phyloP scores from a whole-genome alignment of 2,329 filamentous ascomycete species.

The Whalleya microplaca region DNA sequence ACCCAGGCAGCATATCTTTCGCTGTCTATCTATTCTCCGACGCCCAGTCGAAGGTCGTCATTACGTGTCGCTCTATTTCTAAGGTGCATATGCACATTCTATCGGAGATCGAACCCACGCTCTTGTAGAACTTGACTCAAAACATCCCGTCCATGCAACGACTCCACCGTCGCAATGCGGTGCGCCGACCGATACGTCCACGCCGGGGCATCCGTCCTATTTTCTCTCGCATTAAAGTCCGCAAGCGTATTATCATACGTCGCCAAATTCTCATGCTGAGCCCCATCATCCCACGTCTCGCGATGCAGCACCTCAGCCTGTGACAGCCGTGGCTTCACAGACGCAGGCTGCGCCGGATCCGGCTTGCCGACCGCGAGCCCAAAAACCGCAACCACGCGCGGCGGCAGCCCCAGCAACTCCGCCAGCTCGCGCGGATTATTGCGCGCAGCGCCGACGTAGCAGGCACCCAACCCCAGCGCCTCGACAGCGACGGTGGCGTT shows the following conservation, averaged over 20 bases:
- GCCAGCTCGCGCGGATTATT: conserved; percentile 35
- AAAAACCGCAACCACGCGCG: conserved; percentile 37
- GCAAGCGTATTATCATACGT: conserved; percentile 32
- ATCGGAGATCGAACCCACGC: conserved; percentile 32
- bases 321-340: conserved; percentile 36
- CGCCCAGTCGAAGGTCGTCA: background rate
- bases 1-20: no score
- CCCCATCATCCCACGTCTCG: conserved; percentile 31
- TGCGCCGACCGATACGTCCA: conserved; percentile 35
- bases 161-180: conserved; percentile 34
- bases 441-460: conserved; percentile 38
- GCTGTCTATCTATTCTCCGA: background rate
- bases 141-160: conserved; percentile 34
- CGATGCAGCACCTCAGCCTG: conserved; percentile 33
- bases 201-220: conserved; percentile 26
- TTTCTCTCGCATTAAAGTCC: conserved; percentile 32
- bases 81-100: background rate
- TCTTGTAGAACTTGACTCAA: conserved; percentile 29
- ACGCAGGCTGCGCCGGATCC: conserved; percentile 21
- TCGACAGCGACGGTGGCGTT: conserved; percentile 37
- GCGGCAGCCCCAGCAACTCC: conserved; percentile 32
- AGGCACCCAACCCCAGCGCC: conserved; percentile 37
- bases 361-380: conserved; percentile 36
- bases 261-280: conserved; percentile 23
- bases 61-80: background rate